phyloP scores from a whole-genome alignment of 192 early-diverging fungal genomes.

The Glomus cerebriforme region DNA sequence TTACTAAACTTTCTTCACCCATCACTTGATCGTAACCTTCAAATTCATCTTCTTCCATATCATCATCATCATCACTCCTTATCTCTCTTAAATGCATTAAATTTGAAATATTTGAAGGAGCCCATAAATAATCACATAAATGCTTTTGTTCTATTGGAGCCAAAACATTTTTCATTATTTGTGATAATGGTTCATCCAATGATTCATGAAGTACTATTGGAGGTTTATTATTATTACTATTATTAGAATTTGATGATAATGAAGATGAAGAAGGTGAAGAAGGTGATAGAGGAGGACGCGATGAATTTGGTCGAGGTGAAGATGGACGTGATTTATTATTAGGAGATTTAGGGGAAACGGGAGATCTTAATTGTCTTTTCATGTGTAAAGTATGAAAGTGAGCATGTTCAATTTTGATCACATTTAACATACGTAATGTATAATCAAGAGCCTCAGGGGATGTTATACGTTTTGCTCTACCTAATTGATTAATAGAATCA shows the following conservation, averaged over 20 bases:
- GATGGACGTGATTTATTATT: neutral
- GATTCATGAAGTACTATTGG: constrained; percentile 28
- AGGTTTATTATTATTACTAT: neutral
- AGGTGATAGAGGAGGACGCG: neutral
- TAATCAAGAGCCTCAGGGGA: constrained; percentile 11
- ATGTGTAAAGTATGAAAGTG: constrained; percentile 14
- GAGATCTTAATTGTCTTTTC: neutral
- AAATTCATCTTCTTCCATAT: constrained; percentile 17
- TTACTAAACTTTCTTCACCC: constrained; percentile 5
- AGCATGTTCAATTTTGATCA: constrained; percentile 21
- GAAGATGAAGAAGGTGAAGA: neutral
- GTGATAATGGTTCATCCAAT: constrained; percentile 11
- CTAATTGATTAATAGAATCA: constrained; percentile 26
- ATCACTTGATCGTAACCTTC: neutral
- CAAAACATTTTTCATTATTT: neutral
- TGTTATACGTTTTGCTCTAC: neutral
- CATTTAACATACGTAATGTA: constrained; percentile 23
- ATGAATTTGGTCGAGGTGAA: neutral
- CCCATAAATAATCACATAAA: constrained; percentile 30
- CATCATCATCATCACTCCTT: neutral
- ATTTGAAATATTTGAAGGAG: constrained; percentile 25
- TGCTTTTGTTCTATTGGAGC: constrained; percentile 19
- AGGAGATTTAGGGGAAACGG: neutral
- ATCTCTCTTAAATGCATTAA: constrained; percentile 24
- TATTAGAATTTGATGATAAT: too few relatives aligned